These are phyloP conservation scores for Dictyostelium firmibasis DNA, from an alignment of 78 protist species.

Conservation along the genomic window DNA sequence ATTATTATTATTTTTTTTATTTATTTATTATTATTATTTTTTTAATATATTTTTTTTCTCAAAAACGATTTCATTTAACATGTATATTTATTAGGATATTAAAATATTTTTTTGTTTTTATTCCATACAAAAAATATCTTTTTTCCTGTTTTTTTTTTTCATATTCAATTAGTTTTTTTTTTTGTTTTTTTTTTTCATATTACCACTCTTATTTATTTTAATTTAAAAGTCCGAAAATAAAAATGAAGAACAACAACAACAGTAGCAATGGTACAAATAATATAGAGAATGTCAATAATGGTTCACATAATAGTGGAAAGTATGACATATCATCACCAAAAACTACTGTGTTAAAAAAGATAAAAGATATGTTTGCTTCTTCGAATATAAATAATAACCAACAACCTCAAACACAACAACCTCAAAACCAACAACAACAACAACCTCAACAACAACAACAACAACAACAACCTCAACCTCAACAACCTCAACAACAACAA, in stretches of 20 bases:
- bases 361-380: constrained; percentile 70
- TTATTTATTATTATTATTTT: neutral
- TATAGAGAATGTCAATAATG: neutral
- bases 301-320: neutral
- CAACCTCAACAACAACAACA: neutral
- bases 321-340: constrained; percentile 65
- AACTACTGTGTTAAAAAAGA: constrained; percentile 53
- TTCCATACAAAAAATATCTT: neutral
- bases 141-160: neutral
- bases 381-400: neutral
- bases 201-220: too few relatives aligned
- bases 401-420: neutral
- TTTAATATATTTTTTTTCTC: neutral
- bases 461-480: neutral
- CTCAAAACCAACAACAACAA: neutral
- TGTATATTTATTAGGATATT: neutral
- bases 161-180: neutral
- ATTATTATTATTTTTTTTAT: neutral
- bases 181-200: neutral
- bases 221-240: neutral
- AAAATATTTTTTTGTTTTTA: neutral
- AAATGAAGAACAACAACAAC: neutral
- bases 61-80: neutral
- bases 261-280: neutral
- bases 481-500: neutral